Evolutionary conservation across 2,329 filamentous ascomycete species (phyloP), one percentile per base, ranked within the genome.

Genomic region (Orbilia oligospora): DNA sequence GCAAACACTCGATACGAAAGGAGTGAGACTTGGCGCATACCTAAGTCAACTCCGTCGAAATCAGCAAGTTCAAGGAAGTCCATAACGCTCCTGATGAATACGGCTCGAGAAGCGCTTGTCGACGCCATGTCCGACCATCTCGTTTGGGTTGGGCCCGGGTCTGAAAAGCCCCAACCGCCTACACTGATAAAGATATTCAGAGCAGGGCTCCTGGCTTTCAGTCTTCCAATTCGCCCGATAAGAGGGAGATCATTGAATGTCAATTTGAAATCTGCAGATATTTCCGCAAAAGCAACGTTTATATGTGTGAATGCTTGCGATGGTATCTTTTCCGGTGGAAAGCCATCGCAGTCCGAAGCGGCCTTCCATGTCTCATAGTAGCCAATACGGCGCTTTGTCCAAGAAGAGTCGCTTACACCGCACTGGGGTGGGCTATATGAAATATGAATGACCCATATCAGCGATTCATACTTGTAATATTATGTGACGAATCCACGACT

Each of bases 11-110:
- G n/a, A n/a, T n/a, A n/a, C n/a, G n/a, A n/a, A n/a, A n/a, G n/a
- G n/a, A n/a, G n/a, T n/a, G n/a, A n/a, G n/a, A n/a, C n/a, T n/a
- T n/a, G n/a, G n/a, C n/a, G 20, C 6, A 9, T 53, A 53, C 49
- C 49, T 30, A 88, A 80, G 64, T 88, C 86, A 1, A 86, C 82
- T 0, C 86, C 86, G 68, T 86, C 84, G 64, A 87, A 87, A 0
- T 82, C 82, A 77, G 86, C 87, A 2, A 81, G 83, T 0, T 53
- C 49, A 27, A 53, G 49, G 24, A 53, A 53, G 12, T 53, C 49
- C 49, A 53, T 53, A 16, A 53, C 49, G 14, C 49, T 53, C 10
- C 80, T 70, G 65, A 85, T 83, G 78, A 88, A 88, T 0, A 71
- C 77, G 0, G 73, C 49, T 8, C 83, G 82, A n/a, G 83, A 84